phyloP scores from a whole-genome alignment of 2,329 filamentous ascomycete species.

The Thelonectria blattea region DNA sequence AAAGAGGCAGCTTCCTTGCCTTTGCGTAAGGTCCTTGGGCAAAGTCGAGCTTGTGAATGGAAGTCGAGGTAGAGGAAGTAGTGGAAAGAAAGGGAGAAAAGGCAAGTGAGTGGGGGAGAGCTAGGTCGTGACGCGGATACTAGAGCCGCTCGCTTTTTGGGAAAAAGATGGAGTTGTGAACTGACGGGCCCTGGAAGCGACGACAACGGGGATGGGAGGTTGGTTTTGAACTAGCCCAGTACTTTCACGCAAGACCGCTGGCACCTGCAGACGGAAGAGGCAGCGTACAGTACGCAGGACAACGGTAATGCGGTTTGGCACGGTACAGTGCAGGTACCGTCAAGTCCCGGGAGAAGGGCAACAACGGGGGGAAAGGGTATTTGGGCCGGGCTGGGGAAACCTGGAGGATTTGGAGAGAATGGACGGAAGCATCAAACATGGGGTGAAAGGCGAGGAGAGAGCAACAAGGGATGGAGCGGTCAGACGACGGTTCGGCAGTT shows the following conservation, averaged over 20 bases:
- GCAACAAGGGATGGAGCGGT: constrained; percentile 8
- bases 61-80: not conserved
- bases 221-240: constrained; percentile 9
- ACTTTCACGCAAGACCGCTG: not conserved
- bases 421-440: not conserved
- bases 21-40: not conserved
- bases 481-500: not conserved
- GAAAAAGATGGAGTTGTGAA: constrained; percentile 16
- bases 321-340: not conserved
- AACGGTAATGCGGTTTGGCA: not conserved
- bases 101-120: constrained; percentile 11
- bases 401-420: constrained; percentile 7
- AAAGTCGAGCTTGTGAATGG: not conserved
- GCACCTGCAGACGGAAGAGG: not conserved
- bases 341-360: not conserved
- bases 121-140: constrained; percentile 17
- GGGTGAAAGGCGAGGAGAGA: not conserved
- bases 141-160: constrained; percentile 13
- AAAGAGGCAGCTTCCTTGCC: not conserved
- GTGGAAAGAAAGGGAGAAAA: not conserved
- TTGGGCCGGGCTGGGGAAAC: constrained; percentile 12
- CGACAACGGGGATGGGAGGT: constrained; percentile 4
- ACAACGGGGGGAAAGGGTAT: constrained; percentile 8
- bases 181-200: not conserved
- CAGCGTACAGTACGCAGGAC: not conserved